Evolutionary conservation across 169 alveolate species (phyloP).

Genomic region (Babesia ovis): DNA sequence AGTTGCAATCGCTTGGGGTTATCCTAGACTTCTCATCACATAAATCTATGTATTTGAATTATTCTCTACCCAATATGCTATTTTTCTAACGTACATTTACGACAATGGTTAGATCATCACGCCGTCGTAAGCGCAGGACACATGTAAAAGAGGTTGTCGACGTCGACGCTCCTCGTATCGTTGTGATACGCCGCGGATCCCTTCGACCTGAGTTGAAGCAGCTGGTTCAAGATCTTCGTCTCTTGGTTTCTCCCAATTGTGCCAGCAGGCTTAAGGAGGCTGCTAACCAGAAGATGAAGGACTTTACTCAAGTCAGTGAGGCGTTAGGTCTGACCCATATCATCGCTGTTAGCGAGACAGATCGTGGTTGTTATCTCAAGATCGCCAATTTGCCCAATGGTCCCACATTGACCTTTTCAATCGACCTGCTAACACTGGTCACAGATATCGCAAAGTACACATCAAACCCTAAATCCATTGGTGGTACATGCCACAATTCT

Average conservation of each 20-base stretch:
- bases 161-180: slow-evolving; percentile 54
- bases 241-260: slow-evolving; percentile 57
- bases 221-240: slow-evolving; percentile 48
- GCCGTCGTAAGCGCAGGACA: slow-evolving; percentile 41
- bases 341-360: slow-evolving; percentile 42
- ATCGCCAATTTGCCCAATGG: slow-evolving; percentile 61
- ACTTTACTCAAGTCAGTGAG: slow-evolving; percentile 52
- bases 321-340: slow-evolving; percentile 57
- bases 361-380: slow-evolving; percentile 42
- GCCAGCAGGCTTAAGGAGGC: slow-evolving; percentile 50
- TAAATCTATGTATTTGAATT: too few species aligned
- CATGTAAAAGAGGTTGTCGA: slow-evolving; percentile 24
- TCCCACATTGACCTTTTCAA: slow-evolving; percentile 50
- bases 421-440: slow-evolving; percentile 41
- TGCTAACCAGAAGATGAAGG: slow-evolving; percentile 48
- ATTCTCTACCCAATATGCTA: too few species aligned
- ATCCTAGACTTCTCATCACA: too few species aligned
- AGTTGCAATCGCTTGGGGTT: too few species aligned
- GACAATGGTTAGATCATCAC: slow-evolving; percentile 40
- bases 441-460: slow-evolving; percentile 49
- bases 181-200: slow-evolving; percentile 55
- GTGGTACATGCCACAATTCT: slow-evolving; percentile 36
- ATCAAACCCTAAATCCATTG: slow-evolving; percentile 41
- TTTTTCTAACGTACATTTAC: too few species aligned
- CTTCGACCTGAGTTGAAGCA: slow-evolving; percentile 44